Base-by-base conservation (phyloP, 2,329 filamentous ascomycete species). In the Podosphaera leucotricha region DNA sequence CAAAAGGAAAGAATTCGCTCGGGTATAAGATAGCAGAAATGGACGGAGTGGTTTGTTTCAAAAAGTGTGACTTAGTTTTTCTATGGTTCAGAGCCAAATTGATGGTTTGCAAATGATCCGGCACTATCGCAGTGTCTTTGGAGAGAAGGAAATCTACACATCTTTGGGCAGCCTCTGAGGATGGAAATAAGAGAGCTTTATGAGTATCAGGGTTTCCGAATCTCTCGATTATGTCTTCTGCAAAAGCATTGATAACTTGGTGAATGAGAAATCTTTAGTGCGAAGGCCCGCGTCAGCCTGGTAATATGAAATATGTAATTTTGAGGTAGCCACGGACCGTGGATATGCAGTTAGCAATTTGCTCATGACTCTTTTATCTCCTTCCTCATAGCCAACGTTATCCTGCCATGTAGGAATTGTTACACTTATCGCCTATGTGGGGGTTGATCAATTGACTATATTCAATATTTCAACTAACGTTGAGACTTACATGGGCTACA, bases 361-460 rank as follows among this genome's bases (percentile, higher is more conserved):
- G 49, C 70, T 71, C 16, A 90, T 50, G n/a, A 98, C 82, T 78
- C 83, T 90, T 46, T 77, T 66, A 58, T 92, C 71, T 43, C 85
- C 87, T 61, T 98, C 85, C 60, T 98, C 90, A 57, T 98, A 98
- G 36, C 75, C 87, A 35, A 98, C 68, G 55, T 92, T 95, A 51
- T 85, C 69, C 51, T 69, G 70, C 90, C 90, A 98, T 62, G 85
- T 92, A 35, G 90, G 90, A 21, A 98, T 66, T 15, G 90, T 95
- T 37, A 95, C 87, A 60, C 87, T 95, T 51, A 95, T 83, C 50
- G 87, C 90, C 86, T 94, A 40, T 41, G n/a, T n/a, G 18, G 37
- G 22, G 7, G 21, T 18, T 38, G 7, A n/a, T 40, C 18, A 39
- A 30, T 26, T 30, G 6, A 20, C 21, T 21, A 22, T 36, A 47